Base-by-base conservation (phyloP, 2,329 filamentous ascomycete genomes). In the Chaetomiaceae sp. region DNA sequence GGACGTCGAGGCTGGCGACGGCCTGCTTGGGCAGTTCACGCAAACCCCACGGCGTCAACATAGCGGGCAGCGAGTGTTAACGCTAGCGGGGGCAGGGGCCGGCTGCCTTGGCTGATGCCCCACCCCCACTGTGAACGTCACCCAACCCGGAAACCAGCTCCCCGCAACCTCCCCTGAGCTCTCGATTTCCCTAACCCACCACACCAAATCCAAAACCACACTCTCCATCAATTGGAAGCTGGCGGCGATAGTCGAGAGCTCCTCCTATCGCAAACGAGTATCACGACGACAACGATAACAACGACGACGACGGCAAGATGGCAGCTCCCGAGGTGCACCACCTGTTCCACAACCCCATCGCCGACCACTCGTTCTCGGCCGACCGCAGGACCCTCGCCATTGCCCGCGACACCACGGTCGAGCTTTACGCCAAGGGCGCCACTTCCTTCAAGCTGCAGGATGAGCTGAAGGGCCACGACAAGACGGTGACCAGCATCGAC, bases 331-430 rank as follows among this genome's bases (percentile, higher is more conserved):
- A 97, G 78, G 87, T 95, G 53, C 89, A 97, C 73, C 91, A 97
- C 66, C 86, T 99, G 60, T 99, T 99, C 75, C 90, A 97, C 75
- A 83, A 86, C 62, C 90, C 92, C 55, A 96, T 99, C 66, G 89
- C 89, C 60, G 93, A 99, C 76, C 93, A 99, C 72, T 96, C 92
- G 51, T 99, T 99, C 81, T 96, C 91, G 58, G 84, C 89, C 56
- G 93, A 99, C 73, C 88, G 85, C 67, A 76, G 84, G 68, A 91
- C 86, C 23, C 80, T 99, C 51, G 93, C 93, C 51, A 91, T 99
- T 51, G 88, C 92, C 57, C 87, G 89, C 63, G 92, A 97, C 68
- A 90, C 86, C 65, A 81, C 83, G 60, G 86, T 99, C 64, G 90
- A 96, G 76, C 83, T 99, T 37, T 97, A 96, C 70, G 75, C 79